A percentile compares a stretch with the other conserved stretches of the same genome.
Conservation (phyloP, 2,329 filamentous ascomycete genomes). For the Cercospora zeina region DNA sequence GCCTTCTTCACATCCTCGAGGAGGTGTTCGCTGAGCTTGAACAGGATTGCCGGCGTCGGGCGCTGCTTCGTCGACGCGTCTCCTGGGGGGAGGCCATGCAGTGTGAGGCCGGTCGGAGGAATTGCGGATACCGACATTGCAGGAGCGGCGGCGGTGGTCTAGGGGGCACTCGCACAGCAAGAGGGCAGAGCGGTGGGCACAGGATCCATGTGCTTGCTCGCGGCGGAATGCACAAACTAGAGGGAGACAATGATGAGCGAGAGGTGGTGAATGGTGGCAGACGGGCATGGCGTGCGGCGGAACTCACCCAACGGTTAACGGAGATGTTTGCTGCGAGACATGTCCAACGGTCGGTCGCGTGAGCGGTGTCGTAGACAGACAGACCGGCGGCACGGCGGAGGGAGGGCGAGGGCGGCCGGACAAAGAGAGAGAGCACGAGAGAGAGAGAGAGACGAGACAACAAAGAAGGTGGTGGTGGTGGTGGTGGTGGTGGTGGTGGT, state of each 20-base stretch:
- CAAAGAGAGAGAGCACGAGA: constrained; percentile 8
- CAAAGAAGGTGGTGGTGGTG: constrained; percentile 7
- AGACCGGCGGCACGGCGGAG: constrained; percentile 3
- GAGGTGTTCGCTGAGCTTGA: constrained; percentile 37
- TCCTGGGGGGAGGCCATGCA: constrained; percentile 32
- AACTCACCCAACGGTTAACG: constrained; percentile 27
- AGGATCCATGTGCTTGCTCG: constrained; percentile 32
- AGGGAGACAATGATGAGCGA: constrained; percentile 25
- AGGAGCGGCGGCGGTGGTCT: constrained; percentile 8
- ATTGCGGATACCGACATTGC: constrained; percentile 28
- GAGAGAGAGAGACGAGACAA: constrained; percentile 22
- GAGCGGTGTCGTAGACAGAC: constrained; percentile 15
- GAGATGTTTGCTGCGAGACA: constrained; percentile 28
- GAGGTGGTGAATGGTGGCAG: constrained; percentile 8
- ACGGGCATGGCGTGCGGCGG: constrained; percentile 21
- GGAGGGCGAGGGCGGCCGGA: background rate
- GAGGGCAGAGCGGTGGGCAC: constrained; percentile 17
- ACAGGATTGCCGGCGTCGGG: constrained; percentile 35
- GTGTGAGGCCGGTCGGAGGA: constrained; percentile 31
- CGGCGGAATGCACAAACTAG: constrained; percentile 27
- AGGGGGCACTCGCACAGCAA: constrained; percentile 16
- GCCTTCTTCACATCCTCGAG: constrained; percentile 40
- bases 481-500: constrained; percentile 14
- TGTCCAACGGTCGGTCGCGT: constrained; percentile 14
- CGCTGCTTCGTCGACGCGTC: constrained; percentile 25